Evolutionary conservation across 257 asterid genomes (phyloP), one percentile per base, ranked within the genome.

Genomic region (Cinchona pubescens): DNA sequence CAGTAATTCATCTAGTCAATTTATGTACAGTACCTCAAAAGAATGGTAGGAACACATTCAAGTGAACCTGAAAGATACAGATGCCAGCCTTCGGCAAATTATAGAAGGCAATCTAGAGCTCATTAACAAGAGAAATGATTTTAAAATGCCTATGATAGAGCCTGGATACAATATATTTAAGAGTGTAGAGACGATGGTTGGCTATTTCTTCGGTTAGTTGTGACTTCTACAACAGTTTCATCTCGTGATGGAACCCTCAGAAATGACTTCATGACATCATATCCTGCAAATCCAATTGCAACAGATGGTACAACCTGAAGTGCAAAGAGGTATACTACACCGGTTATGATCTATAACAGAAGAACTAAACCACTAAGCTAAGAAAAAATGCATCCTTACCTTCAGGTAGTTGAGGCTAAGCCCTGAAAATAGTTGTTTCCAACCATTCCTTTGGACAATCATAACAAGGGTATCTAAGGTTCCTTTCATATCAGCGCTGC

Each of bases 401-500:
- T 94, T 94, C 25, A 94, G 81, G 85, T 94, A 94, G 86, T 94
- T 94, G 81, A 94, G 91, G 89, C 97, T 94, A 60, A 94, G 98
- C 79, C 97, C 98, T 0, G 97, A 89, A 85, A 92, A 94, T 32
- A 94, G 82, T 18, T 90, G 98, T 80, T 88, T 89, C 97, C 97
- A 90, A 66, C 98, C 98, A 75, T 90, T 86, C 62, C 79, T 87
- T 74, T 23, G 86, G 77, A 83, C 74, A 62, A 92, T 92, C 85
- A 64, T 72, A 59, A 81, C 83, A 21, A 94, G 96, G 56, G 95
- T 86, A 69, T 85, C 92, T 0, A 75, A 5, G 18, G 97, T 94
- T 74, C 96, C 96, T 78, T 77, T 83, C 86, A 68, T 81, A 13
- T 88, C 85, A 42, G 64, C 78, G 75, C 73, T 79, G 55, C 79